These are phyloP conservation scores for Solanum hybrid DNA, from an alignment of 305 asterid species.

Conservation along the genomic window DNA sequence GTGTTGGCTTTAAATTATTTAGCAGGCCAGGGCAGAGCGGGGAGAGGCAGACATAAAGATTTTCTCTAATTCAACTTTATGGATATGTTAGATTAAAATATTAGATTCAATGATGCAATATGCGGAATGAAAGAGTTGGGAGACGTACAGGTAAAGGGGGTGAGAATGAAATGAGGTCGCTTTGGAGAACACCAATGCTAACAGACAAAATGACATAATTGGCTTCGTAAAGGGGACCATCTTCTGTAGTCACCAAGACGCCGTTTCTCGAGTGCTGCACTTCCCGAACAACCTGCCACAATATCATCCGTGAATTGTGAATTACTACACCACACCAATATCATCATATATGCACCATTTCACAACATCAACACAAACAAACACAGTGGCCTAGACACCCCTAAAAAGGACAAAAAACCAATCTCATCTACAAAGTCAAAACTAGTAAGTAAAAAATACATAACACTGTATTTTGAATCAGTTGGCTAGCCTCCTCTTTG, in stretches of 20 bases:
- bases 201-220: constrained; percentile 68
- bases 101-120: neutral
- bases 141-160: constrained; percentile 75
- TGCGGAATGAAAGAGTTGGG: neutral
- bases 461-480: neutral
- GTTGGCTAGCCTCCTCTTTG: neutral
- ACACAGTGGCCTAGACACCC: constrained; percentile 21
- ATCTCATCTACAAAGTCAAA: neutral
- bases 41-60: neutral
- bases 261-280: constrained; percentile 83
- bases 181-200: constrained; percentile 91
- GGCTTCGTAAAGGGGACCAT: constrained; percentile 82
- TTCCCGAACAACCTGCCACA: constrained; percentile 78
- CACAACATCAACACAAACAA: constrained; percentile 1
- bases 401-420: neutral
- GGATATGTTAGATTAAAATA: neutral
- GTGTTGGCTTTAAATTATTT: neutral
- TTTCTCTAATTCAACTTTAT: neutral
- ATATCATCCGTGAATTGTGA: constrained; percentile 7
- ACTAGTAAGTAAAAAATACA: neutral
- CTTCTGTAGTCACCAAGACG: constrained; percentile 71
- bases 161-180: constrained; percentile 58
- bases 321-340: neutral
- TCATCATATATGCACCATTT: constrained; percentile 17
- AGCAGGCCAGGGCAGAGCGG: neutral